These are phyloP conservation scores for Leucocoprinus leucothites DNA, from an alignment of 768 basidiomycete species.

Conservation along the genomic window DNA sequence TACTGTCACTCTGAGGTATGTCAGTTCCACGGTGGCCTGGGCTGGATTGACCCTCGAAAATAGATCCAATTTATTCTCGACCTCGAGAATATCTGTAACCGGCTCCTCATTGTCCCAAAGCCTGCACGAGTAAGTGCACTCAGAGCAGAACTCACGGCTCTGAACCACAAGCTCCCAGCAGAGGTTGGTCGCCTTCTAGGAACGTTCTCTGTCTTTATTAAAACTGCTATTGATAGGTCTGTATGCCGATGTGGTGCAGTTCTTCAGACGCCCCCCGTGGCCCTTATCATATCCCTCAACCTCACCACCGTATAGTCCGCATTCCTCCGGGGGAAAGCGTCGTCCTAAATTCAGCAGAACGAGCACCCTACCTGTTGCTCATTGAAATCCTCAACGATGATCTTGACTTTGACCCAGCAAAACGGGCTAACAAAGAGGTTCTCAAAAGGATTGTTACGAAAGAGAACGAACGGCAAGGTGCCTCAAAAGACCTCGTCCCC, in stretches of 20 bases:
- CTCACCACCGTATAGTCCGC: constrained; percentile 93
- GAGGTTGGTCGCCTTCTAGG: constrained; percentile 53
- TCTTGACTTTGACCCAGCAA: constrained; percentile 87
- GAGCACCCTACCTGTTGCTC: constrained; percentile 89
- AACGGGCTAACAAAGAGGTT: constrained; percentile 81
- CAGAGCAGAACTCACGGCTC: constrained; percentile 88
- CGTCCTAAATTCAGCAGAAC: constrained; percentile 95
- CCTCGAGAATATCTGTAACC: constrained; percentile 90
- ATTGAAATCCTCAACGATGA: constrained; percentile 90
- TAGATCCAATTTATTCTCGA: constrained; percentile 85
- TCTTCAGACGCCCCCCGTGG: constrained; percentile 57
- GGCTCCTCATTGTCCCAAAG: constrained; percentile 87
- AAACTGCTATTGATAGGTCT: constrained; percentile 46
- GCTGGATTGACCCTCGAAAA: constrained; percentile 15
- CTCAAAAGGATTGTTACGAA: constrained; percentile 73
- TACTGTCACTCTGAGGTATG: constrained; percentile 85
- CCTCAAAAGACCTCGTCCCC: constrained; percentile 52
- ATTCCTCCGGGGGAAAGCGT: constrained; percentile 98
- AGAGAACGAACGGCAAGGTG: constrained; percentile 56
- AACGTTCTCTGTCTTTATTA: constrained; percentile 6
- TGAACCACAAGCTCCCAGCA: constrained; percentile 95
- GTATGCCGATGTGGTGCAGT: constrained; percentile 85
- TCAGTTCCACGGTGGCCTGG: constrained; percentile 14
- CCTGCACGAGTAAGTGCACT: constrained; percentile 96
- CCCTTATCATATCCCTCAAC: constrained; percentile 41